Evolutionary conservation across 192 early-diverging fungal genomes (phyloP).

Genomic region (Coemansia sp.): DNA sequence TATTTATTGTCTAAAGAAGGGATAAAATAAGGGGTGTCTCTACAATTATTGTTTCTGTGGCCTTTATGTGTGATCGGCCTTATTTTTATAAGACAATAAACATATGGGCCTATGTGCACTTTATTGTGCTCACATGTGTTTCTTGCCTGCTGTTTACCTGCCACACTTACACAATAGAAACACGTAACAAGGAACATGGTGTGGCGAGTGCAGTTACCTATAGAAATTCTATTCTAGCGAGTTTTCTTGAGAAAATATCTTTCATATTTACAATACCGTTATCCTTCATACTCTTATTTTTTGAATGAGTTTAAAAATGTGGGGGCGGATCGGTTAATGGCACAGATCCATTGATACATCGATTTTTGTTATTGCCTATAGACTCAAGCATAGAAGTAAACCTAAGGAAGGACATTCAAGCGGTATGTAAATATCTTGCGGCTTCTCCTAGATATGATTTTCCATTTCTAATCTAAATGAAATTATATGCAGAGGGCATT

Average conservation of each 20-base stretch:
- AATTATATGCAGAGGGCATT: not conserved
- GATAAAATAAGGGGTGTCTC: not conserved
- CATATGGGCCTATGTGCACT: not conserved
- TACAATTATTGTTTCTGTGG: not conserved
- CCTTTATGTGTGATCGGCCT: not conserved
- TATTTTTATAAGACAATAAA: not conserved
- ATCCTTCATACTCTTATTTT: no score
- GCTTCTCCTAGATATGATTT: not conserved
- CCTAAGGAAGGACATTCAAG: no score
- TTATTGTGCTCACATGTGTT: not conserved
- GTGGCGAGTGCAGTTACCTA: not conserved
- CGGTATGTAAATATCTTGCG: no score
- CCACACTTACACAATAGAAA: conserved; percentile 3
- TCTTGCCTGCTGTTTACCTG: not conserved
- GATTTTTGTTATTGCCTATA: no score
- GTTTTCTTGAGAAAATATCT: not conserved
- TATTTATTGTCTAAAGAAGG: not conserved
- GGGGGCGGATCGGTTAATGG: no score
- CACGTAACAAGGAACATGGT: not conserved
- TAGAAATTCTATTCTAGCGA: not conserved
- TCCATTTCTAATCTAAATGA: not conserved
- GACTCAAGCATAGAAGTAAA: no score
- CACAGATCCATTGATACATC: no score
- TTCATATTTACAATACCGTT: no score
- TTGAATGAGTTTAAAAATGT: no score